phyloP scores from a whole-genome alignment of 169 alveolate genomes.

The Plasmodium vivax region DNA sequence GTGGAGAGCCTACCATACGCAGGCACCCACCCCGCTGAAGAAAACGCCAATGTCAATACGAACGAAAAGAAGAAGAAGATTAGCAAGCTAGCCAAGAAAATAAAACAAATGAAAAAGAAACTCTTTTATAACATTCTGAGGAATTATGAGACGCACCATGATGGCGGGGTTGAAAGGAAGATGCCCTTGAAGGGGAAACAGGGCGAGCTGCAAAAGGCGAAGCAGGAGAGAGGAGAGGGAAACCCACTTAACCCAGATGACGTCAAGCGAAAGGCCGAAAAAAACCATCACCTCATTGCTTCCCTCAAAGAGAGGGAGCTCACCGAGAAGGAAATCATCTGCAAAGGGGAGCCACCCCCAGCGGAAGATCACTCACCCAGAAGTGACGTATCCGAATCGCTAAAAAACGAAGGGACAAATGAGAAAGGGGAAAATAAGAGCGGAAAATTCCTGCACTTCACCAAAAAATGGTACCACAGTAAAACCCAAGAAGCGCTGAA shows the following conservation, averaged over 20 bases:
- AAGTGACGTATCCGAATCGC: background rate
- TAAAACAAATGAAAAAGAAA: constrained; percentile 30
- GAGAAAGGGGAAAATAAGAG: background rate
- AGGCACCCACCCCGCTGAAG: background rate
- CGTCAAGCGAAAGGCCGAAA: background rate
- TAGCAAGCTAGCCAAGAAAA: background rate
- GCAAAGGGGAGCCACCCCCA: background rate
- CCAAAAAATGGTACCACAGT: background rate
- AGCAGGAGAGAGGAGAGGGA: background rate
- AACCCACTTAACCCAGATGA: background rate
- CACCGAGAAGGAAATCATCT: background rate
- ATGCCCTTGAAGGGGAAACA: background rate
- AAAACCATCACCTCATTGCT: background rate
- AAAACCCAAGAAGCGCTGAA: constrained; percentile 5
- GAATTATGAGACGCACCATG: background rate
- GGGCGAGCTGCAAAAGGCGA: background rate
- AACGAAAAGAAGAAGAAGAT: background rate
- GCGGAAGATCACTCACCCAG: background rate
- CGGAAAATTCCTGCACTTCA: background rate
- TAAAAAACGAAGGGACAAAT: background rate
- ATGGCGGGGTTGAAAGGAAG: background rate
- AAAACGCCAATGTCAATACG: background rate
- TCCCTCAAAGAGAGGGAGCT: background rate
- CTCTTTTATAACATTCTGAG: constrained; percentile 10
- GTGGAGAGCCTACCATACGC: background rate